Percentiles rank a stretch among this genome's conserved stretches.
Conservation (phyloP, 2,329 filamentous ascomycete species). For the Aulographum hederae region DNA sequence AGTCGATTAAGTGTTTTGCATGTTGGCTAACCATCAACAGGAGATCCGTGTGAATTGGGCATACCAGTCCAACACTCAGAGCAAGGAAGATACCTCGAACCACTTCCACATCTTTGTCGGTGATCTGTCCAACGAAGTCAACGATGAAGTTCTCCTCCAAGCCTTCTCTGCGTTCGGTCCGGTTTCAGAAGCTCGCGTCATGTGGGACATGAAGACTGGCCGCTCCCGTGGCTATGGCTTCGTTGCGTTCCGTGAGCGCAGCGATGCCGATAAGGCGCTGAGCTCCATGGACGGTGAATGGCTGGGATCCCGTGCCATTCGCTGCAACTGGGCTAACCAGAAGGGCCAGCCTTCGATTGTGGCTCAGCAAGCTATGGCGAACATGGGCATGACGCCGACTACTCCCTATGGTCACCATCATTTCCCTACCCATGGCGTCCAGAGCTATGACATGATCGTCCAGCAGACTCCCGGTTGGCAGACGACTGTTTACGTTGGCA, state of each 20-base stretch:
- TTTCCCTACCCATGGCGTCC: slow-evolving; percentile 89
- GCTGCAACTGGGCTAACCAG: slow-evolving; percentile 99
- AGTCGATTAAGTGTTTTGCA: slow-evolving; percentile 1
- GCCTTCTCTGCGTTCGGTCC: slow-evolving; percentile 92
- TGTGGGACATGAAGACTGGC: slow-evolving; percentile 99
- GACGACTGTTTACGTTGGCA: slow-evolving; percentile 95
- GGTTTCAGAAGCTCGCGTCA: slow-evolving; percentile 93
- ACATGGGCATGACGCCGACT: slow-evolving; percentile 95
- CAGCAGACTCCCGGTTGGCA: slow-evolving; percentile 94
- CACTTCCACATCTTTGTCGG: slow-evolving; percentile 99
- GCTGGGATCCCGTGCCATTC: slow-evolving; percentile 93
- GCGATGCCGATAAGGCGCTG: slow-evolving; percentile 86
- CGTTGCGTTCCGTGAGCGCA: slow-evolving; percentile 86
- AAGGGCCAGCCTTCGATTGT: slow-evolving; percentile 99
- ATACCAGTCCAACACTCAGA: slow-evolving; percentile 85
- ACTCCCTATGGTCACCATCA: slow-evolving; percentile 94
- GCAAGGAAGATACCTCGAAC: slow-evolving; percentile 93
- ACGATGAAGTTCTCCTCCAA: slow-evolving; percentile 83
- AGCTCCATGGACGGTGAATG: slow-evolving; percentile 98
- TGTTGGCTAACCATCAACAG: slow-evolving; percentile 27
- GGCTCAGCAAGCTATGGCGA: slow-evolving; percentile 90
- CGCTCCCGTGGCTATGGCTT: slow-evolving; percentile 95
- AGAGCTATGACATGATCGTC: slow-evolving; percentile 95
- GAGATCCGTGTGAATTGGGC: slow-evolving; percentile 99
- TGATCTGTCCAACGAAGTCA: slow-evolving; percentile 95